Base-by-base conservation (phyloP, 805 yeast genomes). In the Myxozyma vanderwaltii region DNA sequence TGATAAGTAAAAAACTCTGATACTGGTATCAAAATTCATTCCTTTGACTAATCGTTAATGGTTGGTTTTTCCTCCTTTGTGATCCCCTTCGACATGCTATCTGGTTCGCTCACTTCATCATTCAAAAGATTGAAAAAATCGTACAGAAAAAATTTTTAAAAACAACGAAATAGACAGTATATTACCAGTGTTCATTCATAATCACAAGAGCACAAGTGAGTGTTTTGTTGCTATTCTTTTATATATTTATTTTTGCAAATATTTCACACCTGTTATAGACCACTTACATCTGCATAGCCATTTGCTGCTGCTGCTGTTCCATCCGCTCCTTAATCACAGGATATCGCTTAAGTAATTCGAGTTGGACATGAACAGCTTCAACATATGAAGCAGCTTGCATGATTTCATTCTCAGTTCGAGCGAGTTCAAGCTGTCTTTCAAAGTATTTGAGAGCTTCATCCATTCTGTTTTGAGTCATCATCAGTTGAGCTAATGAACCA, bases 401-500 rank as follows among this genome's bases (percentile, higher is more conserved):
- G 39, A 51, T 45, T 27, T 46, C 56, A 35, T 38, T 51, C 26
- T 83, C 79, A 51, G 88, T 82, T 81, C 98, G 86, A 23, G 96
- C 87, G 67, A 91, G 81, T 58, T 81, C 81, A 55, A 94, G 85
- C 60, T 92, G 86, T 70, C 86, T 88, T 77, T 89, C 94, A 72
- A 92, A 91, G 71, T 87, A 81, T 63, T 76, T 77, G 65, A 89
- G 82, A 35, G 98, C 97, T 65, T 87, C 91, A 62, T 86, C 87
- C 51, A 88, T 83, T 71, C 86, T 82, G 74, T 89, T 92, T 68
- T 82, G 83, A 78, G 91, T 96, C 74, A 94, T 79, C 75, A 84
- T 87, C 70, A 90, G 78, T 79, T 94, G 98, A 49, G 97, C 98
- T 67, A 92, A 81, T n/a, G 94, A 84, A 67, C 90, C 82, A 72